Conservation (phyloP, 139 green algal genomes). For the Chlorella ohadii region DNA sequence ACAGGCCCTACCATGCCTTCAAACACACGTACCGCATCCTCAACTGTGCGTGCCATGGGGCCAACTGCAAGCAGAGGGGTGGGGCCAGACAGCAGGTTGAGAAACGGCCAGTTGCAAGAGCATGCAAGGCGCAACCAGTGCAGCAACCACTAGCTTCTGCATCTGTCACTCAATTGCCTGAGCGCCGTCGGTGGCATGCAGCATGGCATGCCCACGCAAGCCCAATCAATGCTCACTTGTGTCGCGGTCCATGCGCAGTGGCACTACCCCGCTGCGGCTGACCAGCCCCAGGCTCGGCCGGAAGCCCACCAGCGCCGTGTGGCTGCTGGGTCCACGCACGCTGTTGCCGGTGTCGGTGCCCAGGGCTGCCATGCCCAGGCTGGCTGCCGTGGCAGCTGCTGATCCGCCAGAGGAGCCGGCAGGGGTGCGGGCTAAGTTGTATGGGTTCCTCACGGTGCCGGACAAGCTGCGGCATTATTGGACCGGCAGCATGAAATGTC, state of each 20-base stretch:
- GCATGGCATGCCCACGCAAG: no score
- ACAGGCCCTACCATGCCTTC: constrained; percentile 40
- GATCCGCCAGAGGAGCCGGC: constrained; percentile 58
- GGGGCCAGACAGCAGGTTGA: no score
- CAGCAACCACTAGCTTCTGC: no score
- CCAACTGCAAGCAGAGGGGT: constrained; percentile 32
- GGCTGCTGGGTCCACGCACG: constrained; percentile 64
- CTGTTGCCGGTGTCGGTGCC: constrained; percentile 73
- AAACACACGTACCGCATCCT: constrained; percentile 63
- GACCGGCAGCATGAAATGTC: no score
- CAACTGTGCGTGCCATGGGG: constrained; percentile 55
- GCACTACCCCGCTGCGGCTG: constrained; percentile 31
- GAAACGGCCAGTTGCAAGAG: no score
- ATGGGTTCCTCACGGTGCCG: constrained; percentile 46
- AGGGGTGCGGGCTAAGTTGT: background rate
- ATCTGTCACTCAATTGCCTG: no score
- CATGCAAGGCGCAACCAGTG: no score
- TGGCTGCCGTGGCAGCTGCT: constrained; percentile 58
- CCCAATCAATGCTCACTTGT: no score
- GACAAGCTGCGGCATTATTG: constrained; percentile 7
- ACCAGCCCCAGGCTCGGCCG: constrained; percentile 73
- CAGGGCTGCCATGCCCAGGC: constrained; percentile 45
- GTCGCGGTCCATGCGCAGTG: constrained; percentile 42
- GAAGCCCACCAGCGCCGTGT: constrained; percentile 67
- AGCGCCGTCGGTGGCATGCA: no score